Evolutionary conservation across 2,329 filamentous ascomycete species (phyloP), one percentile per base, ranked within the genome.

Genomic region (Aspergillus latus): DNA sequence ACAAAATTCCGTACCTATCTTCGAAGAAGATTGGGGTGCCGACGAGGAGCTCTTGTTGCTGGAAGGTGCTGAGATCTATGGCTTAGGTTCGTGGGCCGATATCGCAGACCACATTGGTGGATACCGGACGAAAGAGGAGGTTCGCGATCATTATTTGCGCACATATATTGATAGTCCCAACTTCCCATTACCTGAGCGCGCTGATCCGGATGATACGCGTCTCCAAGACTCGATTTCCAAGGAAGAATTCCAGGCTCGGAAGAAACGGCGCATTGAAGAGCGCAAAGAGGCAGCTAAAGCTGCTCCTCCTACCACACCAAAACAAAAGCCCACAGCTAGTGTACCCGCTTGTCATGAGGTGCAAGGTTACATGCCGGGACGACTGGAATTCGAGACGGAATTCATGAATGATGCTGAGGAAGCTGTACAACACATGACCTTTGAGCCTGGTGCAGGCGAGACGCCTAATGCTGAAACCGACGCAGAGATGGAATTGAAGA

Each of bases 321-420:
- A 97, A 75, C 92, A 93, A 65, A 97, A 97, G 70, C 94, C 94
- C 0, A 97, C 93, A 0, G 92, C 92, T 7, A 96, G 90, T 78
- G 92, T 97, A 2, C 94, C 94, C 0, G 88, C 92, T 34, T 99
- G 94, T 73, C 94, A 99, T 78, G 94, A 99, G 74, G 94, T 99
- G 37, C 92, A 97, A 74, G 94, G 94, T 2, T 99, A 96, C 72
- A 99, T 99, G 94, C 94, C 94, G 2, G 94, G 94, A 44, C 91
- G 94, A 40, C 76, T 99, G 62, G 94, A 99, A 69, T 99, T 99
- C 62, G 94, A 99, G 79, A 97, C 90, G 0, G 94, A 99, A 68
- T 94, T 96, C 70, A 90, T 93, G 68, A 99, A 99, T 68, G 94
- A 99, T 68, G 94, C 94, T 0, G 94, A 99, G 76, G 95, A 97